Evolutionary conservation across 208 protist species (phyloP).

Genomic region (Trypanosomatidae sp.): DNA sequence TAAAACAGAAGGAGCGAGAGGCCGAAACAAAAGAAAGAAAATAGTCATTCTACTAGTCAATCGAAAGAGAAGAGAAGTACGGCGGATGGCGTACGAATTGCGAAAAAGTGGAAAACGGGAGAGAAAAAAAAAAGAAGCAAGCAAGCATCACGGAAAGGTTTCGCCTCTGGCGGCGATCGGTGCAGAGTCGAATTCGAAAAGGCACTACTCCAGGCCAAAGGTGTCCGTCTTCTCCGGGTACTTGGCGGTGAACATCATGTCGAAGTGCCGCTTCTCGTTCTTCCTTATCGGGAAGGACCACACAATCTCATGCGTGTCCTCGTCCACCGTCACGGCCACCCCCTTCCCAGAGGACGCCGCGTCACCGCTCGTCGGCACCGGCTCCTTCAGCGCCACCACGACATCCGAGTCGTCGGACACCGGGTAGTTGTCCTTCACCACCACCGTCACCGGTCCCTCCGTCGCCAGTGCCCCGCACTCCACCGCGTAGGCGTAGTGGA

Average conservation of each 20-base stretch:
- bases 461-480: conserved; percentile 22
- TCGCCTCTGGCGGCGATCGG: too few species aligned
- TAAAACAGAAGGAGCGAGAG: too few species aligned
- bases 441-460: conserved; percentile 24
- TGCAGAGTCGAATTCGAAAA: too few species aligned
- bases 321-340: conserved; percentile 33
- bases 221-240: conserved; percentile 25
- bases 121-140: too few species aligned
- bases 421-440: conserved; percentile 61
- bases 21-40: too few species aligned
- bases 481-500: conserved; percentile 24
- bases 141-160: too few species aligned
- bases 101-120: too few species aligned
- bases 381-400: conserved; percentile 29
- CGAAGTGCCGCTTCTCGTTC: conserved; percentile 30
- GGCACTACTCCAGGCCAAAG: conserved; percentile 28
- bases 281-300: conserved; percentile 35
- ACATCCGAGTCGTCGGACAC: conserved; percentile 38
- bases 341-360: background rate
- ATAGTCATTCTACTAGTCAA: too few species aligned
- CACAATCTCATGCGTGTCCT: conserved; percentile 36
- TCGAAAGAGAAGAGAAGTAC: too few species aligned
- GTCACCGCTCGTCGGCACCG: conserved; percentile 3
- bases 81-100: too few species aligned
- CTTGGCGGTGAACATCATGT: conserved; percentile 36